phyloP scores from a whole-genome alignment of 169 alveolate genomes.

The Cyclospora cayetanensis region DNA sequence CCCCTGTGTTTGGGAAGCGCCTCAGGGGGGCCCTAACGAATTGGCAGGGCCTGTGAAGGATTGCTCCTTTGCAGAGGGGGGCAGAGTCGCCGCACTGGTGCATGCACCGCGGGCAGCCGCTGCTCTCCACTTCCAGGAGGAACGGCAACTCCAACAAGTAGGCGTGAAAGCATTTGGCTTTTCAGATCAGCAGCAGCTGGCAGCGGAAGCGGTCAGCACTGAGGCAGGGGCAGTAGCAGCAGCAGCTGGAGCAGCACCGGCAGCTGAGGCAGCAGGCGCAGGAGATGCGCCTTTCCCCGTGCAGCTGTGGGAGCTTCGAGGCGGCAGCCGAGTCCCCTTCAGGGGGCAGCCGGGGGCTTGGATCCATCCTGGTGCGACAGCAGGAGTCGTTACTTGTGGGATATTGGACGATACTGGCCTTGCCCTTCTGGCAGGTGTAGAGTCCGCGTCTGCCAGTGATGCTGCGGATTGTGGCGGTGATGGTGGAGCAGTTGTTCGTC shows the following conservation, averaged over 20 bases:
- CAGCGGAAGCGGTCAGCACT: not conserved
- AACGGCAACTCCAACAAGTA: constrained; percentile 19
- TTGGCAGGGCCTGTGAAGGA: not conserved
- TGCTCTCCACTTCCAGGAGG: constrained; percentile 16
- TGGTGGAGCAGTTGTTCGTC: not conserved
- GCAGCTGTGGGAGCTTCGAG: constrained; percentile 32
- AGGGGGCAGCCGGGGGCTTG: not conserved
- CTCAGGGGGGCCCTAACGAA: constrained; percentile 35
- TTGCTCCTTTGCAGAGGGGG: constrained; percentile 16
- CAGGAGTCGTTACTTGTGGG: constrained; percentile 20
- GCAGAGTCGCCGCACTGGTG: not conserved
- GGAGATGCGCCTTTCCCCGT: constrained; percentile 9
- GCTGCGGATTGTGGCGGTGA: too few relatives aligned
- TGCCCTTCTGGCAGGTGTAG: constrained; percentile 1
- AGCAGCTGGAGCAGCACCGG: constrained; percentile 9
- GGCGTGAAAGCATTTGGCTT: not conserved
- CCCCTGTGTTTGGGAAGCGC: constrained; percentile 4
- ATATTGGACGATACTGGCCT: constrained; percentile 16
- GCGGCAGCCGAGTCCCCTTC: not conserved
- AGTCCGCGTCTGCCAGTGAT: too few relatives aligned
- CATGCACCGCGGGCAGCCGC: constrained; percentile 42
- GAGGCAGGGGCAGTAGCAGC: constrained; percentile 23
- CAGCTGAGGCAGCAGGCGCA: not conserved
- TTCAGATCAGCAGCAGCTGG: not conserved
- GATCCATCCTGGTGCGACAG: not conserved